These are phyloP conservation scores for Tolypocladium album DNA, from an alignment of 2,329 filamentous ascomycete species.

Conservation along the genomic window DNA sequence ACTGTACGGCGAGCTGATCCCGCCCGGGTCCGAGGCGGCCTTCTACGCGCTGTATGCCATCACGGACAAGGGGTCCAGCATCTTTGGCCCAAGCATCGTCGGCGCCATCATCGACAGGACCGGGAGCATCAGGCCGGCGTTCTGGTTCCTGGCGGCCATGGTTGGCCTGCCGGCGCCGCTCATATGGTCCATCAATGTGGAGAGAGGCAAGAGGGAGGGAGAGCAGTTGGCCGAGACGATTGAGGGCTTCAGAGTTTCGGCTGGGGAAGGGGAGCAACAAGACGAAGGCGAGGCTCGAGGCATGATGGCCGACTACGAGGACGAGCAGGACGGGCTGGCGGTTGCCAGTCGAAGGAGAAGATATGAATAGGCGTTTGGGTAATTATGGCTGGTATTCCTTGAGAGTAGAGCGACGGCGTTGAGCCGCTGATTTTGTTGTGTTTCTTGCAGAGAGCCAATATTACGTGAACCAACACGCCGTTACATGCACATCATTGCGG, in stretches of 20 bases:
- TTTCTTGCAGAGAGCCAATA: background rate
- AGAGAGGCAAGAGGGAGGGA: constrained; percentile 62
- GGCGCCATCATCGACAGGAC: constrained; percentile 81
- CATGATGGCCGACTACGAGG: constrained; percentile 8
- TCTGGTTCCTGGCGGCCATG: constrained; percentile 82
- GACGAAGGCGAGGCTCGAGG: constrained; percentile 6
- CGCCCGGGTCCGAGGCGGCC: constrained; percentile 85
- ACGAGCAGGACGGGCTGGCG: background rate
- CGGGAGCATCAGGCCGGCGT: constrained; percentile 74
- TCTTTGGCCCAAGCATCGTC: constrained; percentile 91
- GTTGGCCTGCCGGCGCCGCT: constrained; percentile 76
- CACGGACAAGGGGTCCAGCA: constrained; percentile 88
- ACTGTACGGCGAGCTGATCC: constrained; percentile 87
- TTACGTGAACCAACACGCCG: background rate
- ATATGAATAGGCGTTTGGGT: background rate
- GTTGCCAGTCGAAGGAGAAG: background rate
- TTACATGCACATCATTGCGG: background rate
- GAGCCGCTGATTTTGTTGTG: background rate
- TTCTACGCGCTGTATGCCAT: constrained; percentile 97
- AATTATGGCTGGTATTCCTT: too few species aligned
- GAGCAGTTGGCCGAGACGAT: constrained; percentile 51
- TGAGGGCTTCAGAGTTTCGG: constrained; percentile 34
- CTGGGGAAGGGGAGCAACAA: constrained; percentile 5
- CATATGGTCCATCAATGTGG: constrained; percentile 76
- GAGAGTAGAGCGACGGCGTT: constrained; percentile 4